Base-by-base conservation (phyloP, 768 basidiomycete species). In the Tylopilus felleus region DNA sequence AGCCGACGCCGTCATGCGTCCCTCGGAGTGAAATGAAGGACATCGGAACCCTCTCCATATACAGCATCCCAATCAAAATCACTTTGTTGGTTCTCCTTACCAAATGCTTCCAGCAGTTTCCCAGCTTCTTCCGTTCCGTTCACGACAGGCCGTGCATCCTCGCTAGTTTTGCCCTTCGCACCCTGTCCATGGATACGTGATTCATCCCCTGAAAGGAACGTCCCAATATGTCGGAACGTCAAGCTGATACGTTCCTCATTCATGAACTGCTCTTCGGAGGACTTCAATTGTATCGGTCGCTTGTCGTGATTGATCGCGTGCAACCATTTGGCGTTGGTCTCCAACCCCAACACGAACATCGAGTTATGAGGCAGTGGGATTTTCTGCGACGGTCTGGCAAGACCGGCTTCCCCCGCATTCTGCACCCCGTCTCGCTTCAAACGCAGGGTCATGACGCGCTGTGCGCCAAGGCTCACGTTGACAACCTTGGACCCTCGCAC, bases 281-380 rank as follows among this genome's bases (percentile, higher is more conserved):
- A 74, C 67, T 91, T 92, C 4, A 70, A 64, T 7, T 65, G 54
- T 4, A 76, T 54, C 4, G 81, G 79, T 1, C 90, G 84, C 58
- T 88, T 90, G 71, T 92, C 90, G 50, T 82, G 81, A 55, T 83
- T 81, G 59, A 93, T 88, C 39, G 80, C 82, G 62, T 93, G 90
- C 50, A 90, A 71, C 86, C 88, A 92, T 53, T 76, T 77, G 51
- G 74, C 73, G 60, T 93, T 93, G 45, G 89, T 91, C 49, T 77
- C 75, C 5, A 82, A 77, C 1, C 89, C 89, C 74, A 92, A 74
- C 54, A 90, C 83, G 66, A 93, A 91, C 78, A 91, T 84, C 5
- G 88, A 90, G 66, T 89, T 90, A 61, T 91, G 84, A 0, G 87
- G 87, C 0, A 93, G 80, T 1, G 84, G 82, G 19, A 92, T 79